Percentiles rank a stretch among this genome's conserved stretches.
Conservation (phyloP, 1,139 yeast genomes). For the Meyerozyma guilliermondii region DNA sequence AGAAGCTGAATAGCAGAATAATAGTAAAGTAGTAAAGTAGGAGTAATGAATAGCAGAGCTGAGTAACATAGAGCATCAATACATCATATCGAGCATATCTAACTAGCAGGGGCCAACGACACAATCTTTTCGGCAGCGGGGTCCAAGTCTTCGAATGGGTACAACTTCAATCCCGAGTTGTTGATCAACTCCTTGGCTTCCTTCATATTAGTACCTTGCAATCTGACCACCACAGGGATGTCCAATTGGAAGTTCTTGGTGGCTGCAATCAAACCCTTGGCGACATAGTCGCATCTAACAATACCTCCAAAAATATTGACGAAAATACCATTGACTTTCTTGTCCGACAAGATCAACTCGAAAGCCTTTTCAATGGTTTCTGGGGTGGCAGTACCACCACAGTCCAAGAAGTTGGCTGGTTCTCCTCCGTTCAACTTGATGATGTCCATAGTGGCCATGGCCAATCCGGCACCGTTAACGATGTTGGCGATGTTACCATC, state of each 20-base stretch:
- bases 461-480: conserved; percentile 99
- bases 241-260: conserved; percentile 45
- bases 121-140: conserved; percentile 97
- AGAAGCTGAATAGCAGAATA: not conserved
- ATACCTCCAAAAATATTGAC: conserved; percentile 99
- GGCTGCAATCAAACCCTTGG: conserved; percentile 62
- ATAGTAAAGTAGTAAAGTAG: not conserved
- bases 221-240: conserved; percentile 95
- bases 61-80: no score
- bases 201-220: conserved; percentile 95
- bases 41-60: not conserved
- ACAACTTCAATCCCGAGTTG: conserved; percentile 90
- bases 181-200: conserved; percentile 83
- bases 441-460: conserved; percentile 99
- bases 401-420: conserved; percentile 98
- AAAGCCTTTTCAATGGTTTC: conserved; percentile 97
- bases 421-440: conserved; percentile 97
- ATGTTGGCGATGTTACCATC: conserved; percentile 98
- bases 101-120: conserved; percentile 44
- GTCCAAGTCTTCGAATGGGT: conserved; percentile 87
- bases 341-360: conserved; percentile 84
- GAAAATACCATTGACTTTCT: conserved; percentile 89
- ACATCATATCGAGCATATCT: not conserved
- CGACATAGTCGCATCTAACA: conserved; percentile 98
- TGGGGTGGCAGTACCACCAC: conserved; percentile 99